phyloP scores from a whole-genome alignment of 306 rosid species.

The Fragaria vesca region DNA sequence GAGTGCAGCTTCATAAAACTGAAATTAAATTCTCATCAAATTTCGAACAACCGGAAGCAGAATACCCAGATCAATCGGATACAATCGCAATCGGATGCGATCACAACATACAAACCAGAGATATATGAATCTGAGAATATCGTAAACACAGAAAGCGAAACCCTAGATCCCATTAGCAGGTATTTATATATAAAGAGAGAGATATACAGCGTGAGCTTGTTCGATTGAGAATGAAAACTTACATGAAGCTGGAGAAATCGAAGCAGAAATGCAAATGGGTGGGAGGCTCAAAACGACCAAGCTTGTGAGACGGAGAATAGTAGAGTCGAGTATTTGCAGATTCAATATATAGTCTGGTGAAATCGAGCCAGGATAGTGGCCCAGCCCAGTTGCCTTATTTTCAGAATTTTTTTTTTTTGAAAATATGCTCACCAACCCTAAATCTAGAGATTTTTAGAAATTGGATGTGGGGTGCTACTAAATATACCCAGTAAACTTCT shows the following conservation, averaged over 20 bases:
- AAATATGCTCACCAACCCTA: too few species aligned
- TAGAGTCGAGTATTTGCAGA: too few species aligned
- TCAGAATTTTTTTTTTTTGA: too few species aligned
- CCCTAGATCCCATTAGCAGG: background rate
- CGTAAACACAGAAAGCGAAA: background rate
- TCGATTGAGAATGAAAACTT: background rate
- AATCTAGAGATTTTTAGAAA: too few species aligned
- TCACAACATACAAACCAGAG: background rate
- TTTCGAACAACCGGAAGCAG: background rate
- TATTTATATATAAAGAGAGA: background rate
- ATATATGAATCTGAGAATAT: conserved; percentile 1
- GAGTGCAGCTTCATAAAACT: background rate
- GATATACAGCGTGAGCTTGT: background rate
- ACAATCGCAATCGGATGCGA: background rate
- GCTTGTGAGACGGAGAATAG: background rate
- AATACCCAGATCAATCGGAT: background rate
- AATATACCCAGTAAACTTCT: too few species aligned
- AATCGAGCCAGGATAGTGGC: too few species aligned
- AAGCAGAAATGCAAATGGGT: background rate
- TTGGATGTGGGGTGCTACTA: too few species aligned
- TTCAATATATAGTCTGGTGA: too few species aligned
- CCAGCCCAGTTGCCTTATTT: too few species aligned
- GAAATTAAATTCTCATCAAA: background rate
- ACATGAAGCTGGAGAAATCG: background rate
- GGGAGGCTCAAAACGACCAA: background rate